phyloP scores from a whole-genome alignment of 176 grass and related monocot species.

The Saccharum officinarum region DNA sequence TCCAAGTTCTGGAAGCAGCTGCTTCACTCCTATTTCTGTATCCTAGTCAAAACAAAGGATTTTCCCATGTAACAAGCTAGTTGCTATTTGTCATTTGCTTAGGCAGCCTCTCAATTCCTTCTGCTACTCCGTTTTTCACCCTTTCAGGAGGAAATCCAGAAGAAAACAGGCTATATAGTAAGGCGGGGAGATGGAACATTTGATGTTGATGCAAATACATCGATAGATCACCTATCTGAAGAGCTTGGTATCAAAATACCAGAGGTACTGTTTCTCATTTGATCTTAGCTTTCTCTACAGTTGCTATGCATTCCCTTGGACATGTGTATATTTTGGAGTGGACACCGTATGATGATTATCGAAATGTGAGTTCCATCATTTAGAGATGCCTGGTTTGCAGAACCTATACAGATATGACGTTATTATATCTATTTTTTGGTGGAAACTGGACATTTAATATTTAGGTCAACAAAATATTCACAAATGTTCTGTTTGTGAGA shows the following conservation, averaged over 20 bases:
- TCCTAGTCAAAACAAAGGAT: neutral
- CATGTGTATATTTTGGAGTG: neutral
- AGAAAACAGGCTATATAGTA: slow-evolving; percentile 95
- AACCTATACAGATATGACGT: neutral
- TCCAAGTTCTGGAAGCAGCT: slow-evolving; percentile 1
- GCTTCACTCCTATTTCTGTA: neutral
- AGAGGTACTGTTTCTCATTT: slow-evolving; percentile 60
- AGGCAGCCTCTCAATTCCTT: slow-evolving; percentile 8
- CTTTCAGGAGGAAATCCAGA: slow-evolving; percentile 94
- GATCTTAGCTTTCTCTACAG: slow-evolving; percentile 10
- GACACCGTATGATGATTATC: neutral
- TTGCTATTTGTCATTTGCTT: slow-evolving; percentile 1
- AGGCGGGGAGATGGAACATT: slow-evolving; percentile 89
- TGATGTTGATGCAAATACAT: slow-evolving; percentile 98
- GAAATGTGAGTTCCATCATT: slow-evolving; percentile 18
- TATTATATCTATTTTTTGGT: neutral
- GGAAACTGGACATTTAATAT: neutral
- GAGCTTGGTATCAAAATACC: slow-evolving; percentile 96
- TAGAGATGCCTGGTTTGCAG: neutral
- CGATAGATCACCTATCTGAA: slow-evolving; percentile 90
- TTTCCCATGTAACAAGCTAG: neutral
- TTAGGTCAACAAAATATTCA: slow-evolving; percentile 15
- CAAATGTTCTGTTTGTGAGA: slow-evolving; percentile 6
- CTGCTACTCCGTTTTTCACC: neutral
- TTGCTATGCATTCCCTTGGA: neutral